These are phyloP conservation scores for Ustilago xerochloae DNA, from an alignment of 1,284 basidiomycete species.

Conservation along the genomic window DNA sequence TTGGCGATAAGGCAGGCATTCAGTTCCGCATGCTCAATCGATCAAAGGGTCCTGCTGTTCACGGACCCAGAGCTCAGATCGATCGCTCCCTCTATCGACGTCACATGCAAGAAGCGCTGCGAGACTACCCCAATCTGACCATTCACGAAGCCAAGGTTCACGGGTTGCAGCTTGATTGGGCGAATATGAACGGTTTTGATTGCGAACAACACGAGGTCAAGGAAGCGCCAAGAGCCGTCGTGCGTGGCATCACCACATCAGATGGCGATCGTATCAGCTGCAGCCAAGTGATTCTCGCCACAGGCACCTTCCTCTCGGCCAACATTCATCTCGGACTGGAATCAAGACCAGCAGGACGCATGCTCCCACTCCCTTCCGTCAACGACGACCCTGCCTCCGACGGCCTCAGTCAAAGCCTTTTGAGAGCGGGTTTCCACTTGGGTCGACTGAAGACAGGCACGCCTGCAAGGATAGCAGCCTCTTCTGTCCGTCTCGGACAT, in stretches of 20 bases:
- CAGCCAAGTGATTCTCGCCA: constrained; percentile 84
- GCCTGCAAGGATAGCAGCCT: constrained; percentile 80
- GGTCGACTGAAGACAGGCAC: constrained; percentile 89
- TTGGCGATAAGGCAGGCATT: constrained; percentile 85
- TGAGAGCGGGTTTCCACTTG: constrained; percentile 80
- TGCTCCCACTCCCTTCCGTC: constrained; percentile 77
- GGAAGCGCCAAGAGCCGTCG: constrained; percentile 71
- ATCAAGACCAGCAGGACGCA: constrained; percentile 82
- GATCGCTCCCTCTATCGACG: constrained; percentile 84
- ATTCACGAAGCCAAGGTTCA: constrained; percentile 80
- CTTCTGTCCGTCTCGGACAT: constrained; percentile 76
- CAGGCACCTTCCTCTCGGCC: constrained; percentile 88
- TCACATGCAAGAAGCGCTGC: constrained; percentile 79
- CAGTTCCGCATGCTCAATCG: constrained; percentile 86
- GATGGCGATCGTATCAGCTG: constrained; percentile 81
- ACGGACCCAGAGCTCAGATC: constrained; percentile 90
- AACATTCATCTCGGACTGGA: constrained; percentile 87
- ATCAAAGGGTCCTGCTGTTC: constrained; percentile 85
- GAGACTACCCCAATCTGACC: constrained; percentile 77
- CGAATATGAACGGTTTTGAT: constrained; percentile 2
- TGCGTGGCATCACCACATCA: constrained; percentile 80
- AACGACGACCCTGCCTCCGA: constrained; percentile 68
- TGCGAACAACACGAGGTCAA: background rate
- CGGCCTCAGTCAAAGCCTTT: constrained; percentile 80
- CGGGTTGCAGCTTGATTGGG: constrained; percentile 78